Conservation (phyloP, 2,329 filamentous ascomycete species). For the Didymella exigua region DNA sequence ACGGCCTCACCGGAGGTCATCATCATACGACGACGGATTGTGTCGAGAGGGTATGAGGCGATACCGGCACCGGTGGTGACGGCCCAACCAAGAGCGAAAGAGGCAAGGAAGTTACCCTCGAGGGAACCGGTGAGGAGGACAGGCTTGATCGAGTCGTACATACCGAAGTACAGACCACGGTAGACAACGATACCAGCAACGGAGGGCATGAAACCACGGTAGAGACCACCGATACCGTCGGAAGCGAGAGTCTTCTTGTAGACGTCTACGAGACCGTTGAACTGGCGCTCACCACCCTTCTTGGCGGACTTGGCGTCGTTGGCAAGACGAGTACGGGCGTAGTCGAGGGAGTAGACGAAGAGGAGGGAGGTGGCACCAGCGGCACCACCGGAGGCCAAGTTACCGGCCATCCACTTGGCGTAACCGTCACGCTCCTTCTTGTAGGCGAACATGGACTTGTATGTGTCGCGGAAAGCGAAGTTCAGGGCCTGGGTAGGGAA, state of each 20-base stretch:
- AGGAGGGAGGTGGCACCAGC: slow-evolving; percentile 99
- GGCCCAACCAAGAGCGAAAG: slow-evolving; percentile 96
- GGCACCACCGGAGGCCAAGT: slow-evolving; percentile 99
- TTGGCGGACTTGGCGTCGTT: slow-evolving; percentile 99
- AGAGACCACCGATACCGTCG: slow-evolving; percentile 99
- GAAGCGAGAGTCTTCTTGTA: slow-evolving; percentile 99
- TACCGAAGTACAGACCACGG: slow-evolving; percentile 99
- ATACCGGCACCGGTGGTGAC: slow-evolving; percentile 99
- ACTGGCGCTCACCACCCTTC: slow-evolving; percentile 96
- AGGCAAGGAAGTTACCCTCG: slow-evolving; percentile 99
- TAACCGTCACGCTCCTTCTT: slow-evolving; percentile 99
- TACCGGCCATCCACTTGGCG: slow-evolving; percentile 98
- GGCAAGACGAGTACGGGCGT: slow-evolving; percentile 99
- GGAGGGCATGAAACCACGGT: slow-evolving; percentile 99
- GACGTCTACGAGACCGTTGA: slow-evolving; percentile 99
- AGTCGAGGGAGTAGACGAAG: slow-evolving; percentile 99
- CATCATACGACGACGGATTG: slow-evolving; percentile 99
- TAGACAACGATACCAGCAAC: slow-evolving; percentile 99
- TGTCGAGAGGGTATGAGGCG: slow-evolving; percentile 99
- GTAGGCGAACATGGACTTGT: slow-evolving; percentile 99
- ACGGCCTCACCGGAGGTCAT: slow-evolving; percentile 97
- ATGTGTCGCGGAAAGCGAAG: slow-evolving; percentile 99
- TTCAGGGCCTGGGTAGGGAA: slow-evolving; percentile 99
- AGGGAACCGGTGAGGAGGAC: slow-evolving; percentile 90
- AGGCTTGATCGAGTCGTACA: slow-evolving; percentile 99